Evolutionary conservation across 140 eudicot genomes (phyloP), one percentile per base, ranked within the genome.

Genomic region (Senecio squalidus): DNA sequence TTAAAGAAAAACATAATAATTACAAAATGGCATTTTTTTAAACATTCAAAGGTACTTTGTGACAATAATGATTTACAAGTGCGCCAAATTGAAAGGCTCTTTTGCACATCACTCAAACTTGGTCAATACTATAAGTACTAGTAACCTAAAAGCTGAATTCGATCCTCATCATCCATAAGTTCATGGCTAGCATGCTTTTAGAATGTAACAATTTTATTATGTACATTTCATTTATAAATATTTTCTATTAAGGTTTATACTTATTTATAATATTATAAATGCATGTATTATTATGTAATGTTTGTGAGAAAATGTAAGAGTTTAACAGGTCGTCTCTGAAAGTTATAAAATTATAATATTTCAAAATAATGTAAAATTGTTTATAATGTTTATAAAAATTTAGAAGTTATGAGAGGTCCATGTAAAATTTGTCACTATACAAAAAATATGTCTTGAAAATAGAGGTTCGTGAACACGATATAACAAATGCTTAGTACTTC

Each of bases 131-230:
- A 45, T 28, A 68, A 40, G 56, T 55, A 41, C 67, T 24, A 36
- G 40, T 62, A 52, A 9, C 41, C 52, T 70, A 66, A 47, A 53
- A 72, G 69, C n/a, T 59, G 43, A 67, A 47, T 59, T 70, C n/a
- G n/a, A n/a, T n/a, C 54, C 92, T 69, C 66, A 80, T 70, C 74
- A 50, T 64, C 45, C 20, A 22, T 48, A 69, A 60, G 56, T 71
- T 80, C 74, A 50, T 71, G 65, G 44, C 34, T 23, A 58, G 58
- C 26, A 56, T 56, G 31, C 64, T 55, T 44, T 43, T 22, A 9
- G 16, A 6, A 38, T 49, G n/a, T 25, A 24, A 26, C 41, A 30
- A n/a, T n/a, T 4, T 15, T 49, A 48, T 34, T 59, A 21, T 24
- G 29, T 13, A 29, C 26, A 11, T 60, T 26, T 15, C 1, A 0